Evolutionary conservation across 2,329 filamentous ascomycete genomes (phyloP), one percentile per base, ranked within the genome.

Genomic region (Aspergillus unguis): DNA sequence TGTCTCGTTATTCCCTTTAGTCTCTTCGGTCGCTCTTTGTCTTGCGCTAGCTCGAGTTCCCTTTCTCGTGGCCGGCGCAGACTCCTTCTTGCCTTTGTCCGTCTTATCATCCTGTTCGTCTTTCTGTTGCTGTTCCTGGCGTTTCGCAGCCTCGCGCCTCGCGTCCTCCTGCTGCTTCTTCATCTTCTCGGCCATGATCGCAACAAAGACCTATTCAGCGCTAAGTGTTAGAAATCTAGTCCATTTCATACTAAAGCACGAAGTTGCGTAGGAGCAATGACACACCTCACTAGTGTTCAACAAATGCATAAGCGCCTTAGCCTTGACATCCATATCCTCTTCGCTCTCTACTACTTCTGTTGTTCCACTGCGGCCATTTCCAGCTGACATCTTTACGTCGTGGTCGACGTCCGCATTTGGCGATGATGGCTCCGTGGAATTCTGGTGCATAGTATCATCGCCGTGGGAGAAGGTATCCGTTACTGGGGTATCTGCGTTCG

Each of bases 121-220:
- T 32, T 48, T 48, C 43, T 52, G 52, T 29, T 52, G 37, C 27
- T 54, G 56, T 23, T 56, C 54, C 37, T 58, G 55, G 23, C 54
- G 58, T 42, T 70, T 74, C 6, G 69, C 65, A 0, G 69, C 71
- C 38, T 68, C 67, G 36, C 68, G 63, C 43, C 60, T 64, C 5
- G 73, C 73, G 38, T 75, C 67, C 48, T 77, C 75, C 53, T 75
- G 71, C 44, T 77, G 75, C 46, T 72, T 72, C 55, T 75, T 75
- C 75, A 77, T 77, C 53, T 75, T 76, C 45, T 77, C 75, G 25
- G 74, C 73, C 75, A 77, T 77, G 33, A 77, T 77, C 2, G 75
- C 73, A 10, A 76, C 75, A 49, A 77, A 77, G 1, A 77, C 75
- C 72, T 75, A 51, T 9, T 10, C 2, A 32, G 27, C 5, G 29